Percentiles rank a stretch among this genome's conserved stretches.
Evolutionary conservation across 192 early-diverging fungal genomes (phyloP).

Genomic region (Lobosporangium transversale): DNA sequence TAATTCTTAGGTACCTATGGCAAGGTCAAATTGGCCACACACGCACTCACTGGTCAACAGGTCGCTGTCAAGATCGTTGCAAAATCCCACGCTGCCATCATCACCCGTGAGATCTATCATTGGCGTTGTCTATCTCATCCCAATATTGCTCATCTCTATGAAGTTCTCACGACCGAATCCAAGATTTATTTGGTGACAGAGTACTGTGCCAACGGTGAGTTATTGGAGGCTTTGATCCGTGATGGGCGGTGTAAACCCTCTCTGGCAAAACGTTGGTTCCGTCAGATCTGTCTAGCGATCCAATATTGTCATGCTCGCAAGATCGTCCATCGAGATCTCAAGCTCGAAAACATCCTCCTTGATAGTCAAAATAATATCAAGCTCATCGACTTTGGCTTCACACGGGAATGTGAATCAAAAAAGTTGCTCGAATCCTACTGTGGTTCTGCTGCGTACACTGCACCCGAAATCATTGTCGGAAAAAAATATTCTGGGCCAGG

Average conservation of each 20-base stretch:
- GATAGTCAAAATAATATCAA: slow-evolving; percentile 68
- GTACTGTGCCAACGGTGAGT: slow-evolving; percentile 78
- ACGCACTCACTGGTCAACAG: slow-evolving; percentile 67
- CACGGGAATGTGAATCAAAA: slow-evolving; percentile 65
- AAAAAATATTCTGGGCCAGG: slow-evolving; percentile 84
- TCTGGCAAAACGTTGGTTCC: slow-evolving; percentile 59
- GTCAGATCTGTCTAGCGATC: slow-evolving; percentile 60
- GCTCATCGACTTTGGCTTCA: slow-evolving; percentile 75
- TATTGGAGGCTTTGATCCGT: slow-evolving; percentile 59
- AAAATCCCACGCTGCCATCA: slow-evolving; percentile 65
- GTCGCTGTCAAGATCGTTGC: slow-evolving; percentile 72
- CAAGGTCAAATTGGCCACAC: slow-evolving; percentile 71
- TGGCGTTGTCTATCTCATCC: slow-evolving; percentile 78
- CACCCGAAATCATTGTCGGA: slow-evolving; percentile 81
- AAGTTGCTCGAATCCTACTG: slow-evolving; percentile 72
- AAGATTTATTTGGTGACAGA: slow-evolving; percentile 86
- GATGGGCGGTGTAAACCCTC: slow-evolving; percentile 56
- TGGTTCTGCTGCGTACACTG: slow-evolving; percentile 77
- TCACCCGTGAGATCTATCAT: slow-evolving; percentile 72
- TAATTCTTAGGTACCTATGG: slow-evolving; percentile 69
- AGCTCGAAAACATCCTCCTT: slow-evolving; percentile 69
- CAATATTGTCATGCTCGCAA: slow-evolving; percentile 63
- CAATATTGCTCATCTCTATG: slow-evolving; percentile 81
- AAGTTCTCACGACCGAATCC: slow-evolving; percentile 76
- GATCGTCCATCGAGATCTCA: slow-evolving; percentile 70